These are phyloP conservation scores for Sporisorium scitamineum DNA, from an alignment of 1,284 basidiomycete species.

Conservation along the genomic window DNA sequence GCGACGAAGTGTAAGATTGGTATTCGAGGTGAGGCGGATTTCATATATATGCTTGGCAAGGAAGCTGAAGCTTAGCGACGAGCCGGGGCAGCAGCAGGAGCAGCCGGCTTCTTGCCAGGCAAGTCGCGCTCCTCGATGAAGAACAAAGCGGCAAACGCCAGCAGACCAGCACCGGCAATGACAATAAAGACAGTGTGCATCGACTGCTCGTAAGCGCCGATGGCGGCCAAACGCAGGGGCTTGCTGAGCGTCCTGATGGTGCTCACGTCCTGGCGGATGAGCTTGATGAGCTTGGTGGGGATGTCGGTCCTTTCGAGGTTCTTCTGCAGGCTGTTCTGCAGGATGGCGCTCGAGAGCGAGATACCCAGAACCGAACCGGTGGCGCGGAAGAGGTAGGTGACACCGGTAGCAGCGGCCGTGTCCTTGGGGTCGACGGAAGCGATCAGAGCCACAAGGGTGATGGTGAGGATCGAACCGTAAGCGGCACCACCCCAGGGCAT, in stretches of 20 bases:
- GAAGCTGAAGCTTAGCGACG: slow-evolving; percentile 12
- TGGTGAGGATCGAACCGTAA: slow-evolving; percentile 68
- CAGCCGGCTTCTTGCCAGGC: slow-evolving; percentile 62
- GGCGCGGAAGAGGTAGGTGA: slow-evolving; percentile 70
- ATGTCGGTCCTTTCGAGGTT: slow-evolving; percentile 61
- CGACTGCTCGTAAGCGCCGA: slow-evolving; percentile 67
- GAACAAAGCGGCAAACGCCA: slow-evolving; percentile 66
- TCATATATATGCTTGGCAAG: too few relatives aligned
- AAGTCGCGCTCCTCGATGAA: slow-evolving; percentile 68
- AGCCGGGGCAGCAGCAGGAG: slow-evolving; percentile 31
- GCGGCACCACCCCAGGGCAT: slow-evolving; percentile 68
- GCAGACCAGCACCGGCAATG: slow-evolving; percentile 62
- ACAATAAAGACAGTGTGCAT: slow-evolving; percentile 70
- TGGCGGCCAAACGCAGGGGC: slow-evolving; percentile 58
- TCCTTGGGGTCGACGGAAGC: slow-evolving; percentile 68
- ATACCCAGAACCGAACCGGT: slow-evolving; percentile 70
- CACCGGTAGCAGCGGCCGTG: slow-evolving; percentile 69
- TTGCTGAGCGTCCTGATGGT: slow-evolving; percentile 62
- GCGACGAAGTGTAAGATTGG: background rate
- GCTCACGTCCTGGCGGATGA: slow-evolving; percentile 67
- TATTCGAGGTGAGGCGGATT: background rate
- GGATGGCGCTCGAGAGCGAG: slow-evolving; percentile 68
- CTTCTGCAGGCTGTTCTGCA: slow-evolving; percentile 68
- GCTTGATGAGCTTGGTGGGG: slow-evolving; percentile 60
- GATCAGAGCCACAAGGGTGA: slow-evolving; percentile 69